Conservation (phyloP, 164 flowering plant genomes). For the Vitis riparia region DNA sequence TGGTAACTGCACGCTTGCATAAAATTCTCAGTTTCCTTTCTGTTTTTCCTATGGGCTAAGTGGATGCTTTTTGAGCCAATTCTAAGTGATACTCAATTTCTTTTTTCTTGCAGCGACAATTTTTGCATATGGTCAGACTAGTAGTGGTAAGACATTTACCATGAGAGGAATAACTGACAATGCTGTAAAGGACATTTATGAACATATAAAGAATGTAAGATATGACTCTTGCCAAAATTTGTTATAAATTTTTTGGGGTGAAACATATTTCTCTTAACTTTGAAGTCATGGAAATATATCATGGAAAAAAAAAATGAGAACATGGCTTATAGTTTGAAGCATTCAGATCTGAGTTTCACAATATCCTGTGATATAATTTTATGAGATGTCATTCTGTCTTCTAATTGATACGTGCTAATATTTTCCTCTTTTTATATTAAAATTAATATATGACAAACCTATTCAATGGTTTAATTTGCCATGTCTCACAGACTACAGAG, state of each 20-base stretch:
- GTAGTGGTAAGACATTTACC: constrained; percentile 90
- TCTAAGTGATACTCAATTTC: not conserved
- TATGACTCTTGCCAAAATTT: not conserved
- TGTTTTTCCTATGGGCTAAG: not conserved
- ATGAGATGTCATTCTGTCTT: no score
- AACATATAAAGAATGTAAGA: constrained; percentile 61
- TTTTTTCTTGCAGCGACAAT: constrained; percentile 62
- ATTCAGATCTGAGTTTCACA: not conserved
- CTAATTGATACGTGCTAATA: not conserved
- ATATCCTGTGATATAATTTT: not conserved
- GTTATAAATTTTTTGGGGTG: not conserved
- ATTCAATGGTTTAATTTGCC: not conserved
- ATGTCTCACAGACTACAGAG: constrained; percentile 47
- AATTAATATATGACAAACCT: not conserved
- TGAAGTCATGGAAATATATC: not conserved
- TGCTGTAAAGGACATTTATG: constrained; percentile 70
- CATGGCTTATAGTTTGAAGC: not conserved
- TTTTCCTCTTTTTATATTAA: not conserved
- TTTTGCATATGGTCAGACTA: constrained; percentile 89
- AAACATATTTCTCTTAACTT: constrained; percentile 1
- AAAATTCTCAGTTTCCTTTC: not conserved
- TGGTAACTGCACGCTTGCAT: constrained; percentile 32
- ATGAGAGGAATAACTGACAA: constrained; percentile 83
- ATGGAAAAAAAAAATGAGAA: not conserved
- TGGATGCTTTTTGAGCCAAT: not conserved